A percentile compares a stretch with the other conserved stretches of the same genome.
These are phyloP conservation scores for Ceratocystis smalleyi DNA, from an alignment of 2,329 filamentous ascomycete genomes.

Conservation along the genomic window DNA sequence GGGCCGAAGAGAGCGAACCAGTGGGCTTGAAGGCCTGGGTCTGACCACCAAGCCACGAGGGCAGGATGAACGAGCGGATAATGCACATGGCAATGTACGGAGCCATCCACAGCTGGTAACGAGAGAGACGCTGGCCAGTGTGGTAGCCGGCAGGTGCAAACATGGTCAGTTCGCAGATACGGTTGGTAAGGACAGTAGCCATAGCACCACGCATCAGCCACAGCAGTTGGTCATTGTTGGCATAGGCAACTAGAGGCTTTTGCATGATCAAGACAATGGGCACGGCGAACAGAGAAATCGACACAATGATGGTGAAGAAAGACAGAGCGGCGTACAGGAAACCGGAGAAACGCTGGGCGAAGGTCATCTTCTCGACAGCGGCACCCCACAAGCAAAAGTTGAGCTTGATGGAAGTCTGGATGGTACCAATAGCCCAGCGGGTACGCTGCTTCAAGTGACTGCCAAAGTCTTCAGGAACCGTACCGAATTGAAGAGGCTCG, in stretches of 20 bases:
- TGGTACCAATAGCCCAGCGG: slow-evolving; percentile 39
- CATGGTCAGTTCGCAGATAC: slow-evolving; percentile 42
- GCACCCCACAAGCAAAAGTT: slow-evolving; percentile 44
- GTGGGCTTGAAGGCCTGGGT: slow-evolving; percentile 45
- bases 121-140: slow-evolving; percentile 39
- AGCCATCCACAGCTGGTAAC: slow-evolving; percentile 47
- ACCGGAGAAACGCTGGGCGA: slow-evolving; percentile 42
- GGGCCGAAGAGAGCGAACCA: slow-evolving; percentile 38
- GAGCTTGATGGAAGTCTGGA: slow-evolving; percentile 44
- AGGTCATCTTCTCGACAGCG: slow-evolving; percentile 36
- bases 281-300: slow-evolving; percentile 40
- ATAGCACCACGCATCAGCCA: slow-evolving; percentile 44
- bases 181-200: slow-evolving; percentile 33
- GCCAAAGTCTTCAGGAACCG: slow-evolving; percentile 40
- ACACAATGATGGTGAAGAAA: slow-evolving; percentile 40
- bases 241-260: slow-evolving; percentile 41
- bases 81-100: slow-evolving; percentile 45
- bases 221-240: slow-evolving; percentile 36
- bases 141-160: slow-evolving; percentile 44
- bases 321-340: slow-evolving; percentile 41
- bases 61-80: slow-evolving; percentile 41
- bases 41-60: slow-evolving; percentile 44
- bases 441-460: slow-evolving; percentile 42
- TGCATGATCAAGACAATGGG: slow-evolving; percentile 43
- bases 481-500: slow-evolving; percentile 44